Evolutionary conservation across 352 stramenopile species (phyloP).

Genomic region (Peronospora farinosa): DNA sequence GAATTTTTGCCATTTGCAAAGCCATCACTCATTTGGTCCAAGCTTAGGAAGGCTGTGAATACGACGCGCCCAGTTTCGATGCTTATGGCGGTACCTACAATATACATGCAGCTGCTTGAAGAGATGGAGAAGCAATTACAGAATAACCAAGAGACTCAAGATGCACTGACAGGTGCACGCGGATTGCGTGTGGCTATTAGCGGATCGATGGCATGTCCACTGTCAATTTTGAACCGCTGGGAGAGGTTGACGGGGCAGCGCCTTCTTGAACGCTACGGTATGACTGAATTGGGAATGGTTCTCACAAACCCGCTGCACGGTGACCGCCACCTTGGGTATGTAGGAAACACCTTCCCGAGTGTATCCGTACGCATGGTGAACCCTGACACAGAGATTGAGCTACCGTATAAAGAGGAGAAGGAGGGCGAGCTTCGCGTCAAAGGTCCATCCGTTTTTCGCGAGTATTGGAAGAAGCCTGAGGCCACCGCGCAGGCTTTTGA

Average conservation of each 20-base stretch:
- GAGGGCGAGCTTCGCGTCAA: constrained; percentile 83
- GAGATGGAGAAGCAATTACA: constrained; percentile 38
- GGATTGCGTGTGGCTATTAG: constrained; percentile 57
- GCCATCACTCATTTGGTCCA: constrained; percentile 55
- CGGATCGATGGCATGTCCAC: constrained; percentile 83
- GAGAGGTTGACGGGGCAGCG: constrained; percentile 69
- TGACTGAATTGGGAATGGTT: constrained; percentile 90
- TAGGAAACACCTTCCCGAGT: constrained; percentile 78
- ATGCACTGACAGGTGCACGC: constrained; percentile 16
- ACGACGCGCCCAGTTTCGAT: constrained; percentile 43
- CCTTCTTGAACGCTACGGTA: constrained; percentile 88
- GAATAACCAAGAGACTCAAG: constrained; percentile 11
- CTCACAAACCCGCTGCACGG: constrained; percentile 79
- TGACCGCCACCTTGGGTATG: constrained; percentile 71
- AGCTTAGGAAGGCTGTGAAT: constrained; percentile 20
- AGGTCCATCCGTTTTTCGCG: constrained; percentile 77
- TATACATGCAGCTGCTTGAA: constrained; percentile 88
- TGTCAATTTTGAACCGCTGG: constrained; percentile 76
- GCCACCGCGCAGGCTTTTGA: constrained; percentile 84
- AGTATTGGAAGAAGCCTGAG: constrained; percentile 83
- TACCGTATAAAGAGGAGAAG: constrained; percentile 32
- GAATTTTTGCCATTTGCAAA: constrained; percentile 72
- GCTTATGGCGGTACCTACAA: constrained; percentile 89
- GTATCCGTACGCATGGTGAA: constrained; percentile 80
- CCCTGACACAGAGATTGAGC: constrained; percentile 49